Evolutionary conservation across 1,284 basidiomycete species (phyloP).

Genomic region (Spongispora temasekensis): DNA sequence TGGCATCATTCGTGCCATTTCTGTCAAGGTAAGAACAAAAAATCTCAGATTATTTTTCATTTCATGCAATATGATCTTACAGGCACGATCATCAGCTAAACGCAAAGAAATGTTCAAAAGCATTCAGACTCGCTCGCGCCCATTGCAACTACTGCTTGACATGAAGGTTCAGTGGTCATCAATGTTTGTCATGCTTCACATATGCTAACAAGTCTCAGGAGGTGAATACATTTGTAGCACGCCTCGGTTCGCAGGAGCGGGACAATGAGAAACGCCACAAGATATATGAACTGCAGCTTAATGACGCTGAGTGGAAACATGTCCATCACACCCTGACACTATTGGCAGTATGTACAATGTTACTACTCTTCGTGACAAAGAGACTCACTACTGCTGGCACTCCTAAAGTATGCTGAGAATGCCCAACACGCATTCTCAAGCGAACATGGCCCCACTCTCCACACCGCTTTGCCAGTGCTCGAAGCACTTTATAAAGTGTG

Average conservation of each 20-base stretch:
- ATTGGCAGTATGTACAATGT: neutral
- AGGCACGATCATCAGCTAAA: neutral
- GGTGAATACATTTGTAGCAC: neutral
- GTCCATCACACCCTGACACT: neutral
- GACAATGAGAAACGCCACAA: neutral
- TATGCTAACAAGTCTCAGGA: neutral
- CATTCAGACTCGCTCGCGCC: neutral
- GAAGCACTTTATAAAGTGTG: too few relatives aligned
- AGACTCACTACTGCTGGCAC: too few relatives aligned
- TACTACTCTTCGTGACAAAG: neutral
- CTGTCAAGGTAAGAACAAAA: slow-evolving; percentile 3
- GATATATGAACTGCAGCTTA: neutral
- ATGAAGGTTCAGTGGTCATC: neutral
- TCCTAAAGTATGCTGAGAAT: neutral
- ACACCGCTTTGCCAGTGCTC: too few relatives aligned
- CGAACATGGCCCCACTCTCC: too few relatives aligned
- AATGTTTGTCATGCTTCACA: neutral
- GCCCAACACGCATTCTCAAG: neutral
- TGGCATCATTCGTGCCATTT: neutral
- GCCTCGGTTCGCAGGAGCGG: neutral
- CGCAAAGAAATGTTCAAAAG: neutral
- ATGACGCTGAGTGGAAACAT: neutral
- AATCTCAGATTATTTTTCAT: neutral
- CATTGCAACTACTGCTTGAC: neutral
- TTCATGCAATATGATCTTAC: neutral